Evolutionary conservation across 163 green algal genomes (phyloP).

Genomic region (Scenedesmus sp.): DNA sequence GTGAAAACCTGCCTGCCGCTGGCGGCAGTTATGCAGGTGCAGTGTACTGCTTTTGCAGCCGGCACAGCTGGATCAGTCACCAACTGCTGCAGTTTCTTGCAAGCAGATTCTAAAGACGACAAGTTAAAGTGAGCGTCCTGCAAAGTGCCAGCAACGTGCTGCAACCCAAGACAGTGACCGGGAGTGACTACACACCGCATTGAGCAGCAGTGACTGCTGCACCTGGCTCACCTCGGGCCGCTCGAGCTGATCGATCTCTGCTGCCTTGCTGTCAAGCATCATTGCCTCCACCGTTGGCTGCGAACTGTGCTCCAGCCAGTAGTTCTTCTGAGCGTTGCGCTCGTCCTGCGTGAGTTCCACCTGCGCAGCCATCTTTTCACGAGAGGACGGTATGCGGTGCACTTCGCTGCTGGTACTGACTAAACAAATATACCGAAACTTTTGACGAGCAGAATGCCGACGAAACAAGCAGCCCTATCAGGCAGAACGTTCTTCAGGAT

Average conservation of each 20-base stretch:
- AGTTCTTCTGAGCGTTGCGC: slow-evolving; percentile 74
- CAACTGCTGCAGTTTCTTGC: background rate
- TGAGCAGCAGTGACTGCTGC: slow-evolving; percentile 1
- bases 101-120: no score
- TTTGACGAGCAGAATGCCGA: background rate
- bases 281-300: slow-evolving; percentile 91
- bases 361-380: background rate
- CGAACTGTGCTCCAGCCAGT: slow-evolving; percentile 85
- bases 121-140: background rate
- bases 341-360: slow-evolving; percentile 58
- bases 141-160: background rate
- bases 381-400: background rate
- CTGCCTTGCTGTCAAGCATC: slow-evolving; percentile 94
- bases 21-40: background rate
- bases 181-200: background rate
- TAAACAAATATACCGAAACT: background rate
- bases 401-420: background rate
- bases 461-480: background rate
- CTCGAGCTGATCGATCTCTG: slow-evolving; percentile 86
- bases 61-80: background rate
- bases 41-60: background rate
- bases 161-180: background rate
- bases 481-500: background rate
- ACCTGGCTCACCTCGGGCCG: slow-evolving; percentile 81
- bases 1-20: background rate